Evolutionary conservation across 805 yeast genomes (phyloP), one percentile per base, ranked within the genome.

Genomic region (Ascoidea asiatica): DNA sequence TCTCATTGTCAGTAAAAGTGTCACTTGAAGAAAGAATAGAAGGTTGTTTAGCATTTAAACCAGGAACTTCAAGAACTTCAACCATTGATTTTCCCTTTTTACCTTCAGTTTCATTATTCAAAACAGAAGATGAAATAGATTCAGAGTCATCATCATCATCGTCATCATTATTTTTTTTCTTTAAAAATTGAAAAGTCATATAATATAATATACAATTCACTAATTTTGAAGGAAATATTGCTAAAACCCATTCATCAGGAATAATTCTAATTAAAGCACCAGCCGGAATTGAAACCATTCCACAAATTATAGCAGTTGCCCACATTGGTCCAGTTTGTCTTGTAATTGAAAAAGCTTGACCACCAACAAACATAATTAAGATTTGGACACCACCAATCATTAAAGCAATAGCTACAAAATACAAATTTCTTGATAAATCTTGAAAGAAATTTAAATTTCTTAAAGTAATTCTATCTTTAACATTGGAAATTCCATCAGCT

Each of bases 311-410:
- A 0, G 97, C 92, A 2, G 87, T 78, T 1, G 75, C 92, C 98
- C 98, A 94, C 83, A 80, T 78, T 1, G 77, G 77, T 5, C 83
- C 82, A 1, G 95, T 81, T 62, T 84, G 94, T 49, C 81, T 72
- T 2, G 75, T 76, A 51, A 89, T 72, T 5, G 89, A 77, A 63
- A 92, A 92, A 0, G 98, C 96, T 38, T 90, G 84, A 45, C 99
- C 98, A 44, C 99, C 99, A 50, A 86, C 90, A 63, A 79, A 84
- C 97, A 92, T 92, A 54, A 92, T 90, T 44, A 90, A 61, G 3
- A 88, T 67, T 65, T 92, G 98, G 63, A 79, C 75, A 4, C 83
- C 89, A 23, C 80, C 92, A 61, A 92, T 88, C 41, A 92, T 67
- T 2, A 61, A 54, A 19, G 82, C 77, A 53, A 92, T 89, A 5